phyloP scores from a whole-genome alignment of 495 filamentous ascomycete genomes.

The Penicillium riverlandense region DNA sequence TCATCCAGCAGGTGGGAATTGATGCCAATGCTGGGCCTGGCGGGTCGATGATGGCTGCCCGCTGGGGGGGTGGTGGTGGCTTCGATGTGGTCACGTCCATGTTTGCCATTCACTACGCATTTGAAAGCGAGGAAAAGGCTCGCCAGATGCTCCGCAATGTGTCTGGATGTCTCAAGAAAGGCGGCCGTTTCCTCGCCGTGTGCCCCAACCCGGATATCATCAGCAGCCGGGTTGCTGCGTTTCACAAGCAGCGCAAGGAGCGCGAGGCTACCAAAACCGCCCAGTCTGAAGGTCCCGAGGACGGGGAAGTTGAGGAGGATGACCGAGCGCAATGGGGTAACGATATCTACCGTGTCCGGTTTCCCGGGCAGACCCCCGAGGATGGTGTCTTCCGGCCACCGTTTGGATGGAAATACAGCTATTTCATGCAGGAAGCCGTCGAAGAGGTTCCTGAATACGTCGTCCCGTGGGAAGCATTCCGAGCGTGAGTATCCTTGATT shows the following conservation, averaged over 20 bases:
- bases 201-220: slow-evolving; percentile 93
- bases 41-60: slow-evolving; percentile 44
- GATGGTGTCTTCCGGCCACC: slow-evolving; percentile 83
- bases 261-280: slow-evolving; percentile 24
- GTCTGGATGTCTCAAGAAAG: slow-evolving; percentile 80
- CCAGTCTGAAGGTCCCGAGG: slow-evolving; percentile 24
- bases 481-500: slow-evolving; percentile 44
- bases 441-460: slow-evolving; percentile 97
- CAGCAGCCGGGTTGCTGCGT: slow-evolving; percentile 53
- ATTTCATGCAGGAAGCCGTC: slow-evolving; percentile 90
- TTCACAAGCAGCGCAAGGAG: slow-evolving; percentile 53
- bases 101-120: slow-evolving; percentile 99
- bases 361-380: slow-evolving; percentile 68
- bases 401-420: slow-evolving; percentile 96
- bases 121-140: slow-evolving; percentile 83
- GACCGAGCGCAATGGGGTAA: slow-evolving; percentile 77
- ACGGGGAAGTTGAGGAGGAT: slow-evolving; percentile 47
- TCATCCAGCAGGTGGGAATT: slow-evolving; percentile 79
- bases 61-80: slow-evolving; percentile 61
- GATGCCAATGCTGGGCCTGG: slow-evolving; percentile 58
- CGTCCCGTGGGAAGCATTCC: slow-evolving; percentile 96
- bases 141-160: slow-evolving; percentile 92
- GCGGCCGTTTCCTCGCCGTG: slow-evolving; percentile 85
- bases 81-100: slow-evolving; percentile 98
- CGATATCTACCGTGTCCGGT: slow-evolving; percentile 79